Conservation (phyloP, 495 filamentous ascomycete genomes). For the Aspergillus ellipticus region DNA sequence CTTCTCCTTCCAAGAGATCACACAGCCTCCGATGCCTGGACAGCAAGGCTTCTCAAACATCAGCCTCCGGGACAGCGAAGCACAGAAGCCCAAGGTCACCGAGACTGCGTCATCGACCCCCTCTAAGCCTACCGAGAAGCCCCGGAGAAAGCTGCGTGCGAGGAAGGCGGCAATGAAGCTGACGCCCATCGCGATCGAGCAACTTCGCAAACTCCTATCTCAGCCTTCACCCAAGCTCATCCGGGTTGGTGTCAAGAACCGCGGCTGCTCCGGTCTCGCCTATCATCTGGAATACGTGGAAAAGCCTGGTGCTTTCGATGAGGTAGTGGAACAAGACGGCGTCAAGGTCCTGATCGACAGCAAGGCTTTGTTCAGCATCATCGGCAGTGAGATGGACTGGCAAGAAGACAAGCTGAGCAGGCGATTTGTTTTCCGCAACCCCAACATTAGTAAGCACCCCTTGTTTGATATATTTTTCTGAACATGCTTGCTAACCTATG, state of each 20-base stretch:
- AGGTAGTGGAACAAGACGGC: constrained; percentile 90
- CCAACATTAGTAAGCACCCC: constrained; percentile 85
- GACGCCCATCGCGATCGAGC: constrained; percentile 69
- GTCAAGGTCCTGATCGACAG: constrained; percentile 95
- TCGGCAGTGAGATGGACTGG: constrained; percentile 99
- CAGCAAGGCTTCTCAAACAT: constrained; percentile 22
- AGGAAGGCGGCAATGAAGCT: constrained; percentile 90
- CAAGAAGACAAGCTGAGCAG: constrained; percentile 88
- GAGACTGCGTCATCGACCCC: constrained; percentile 31
- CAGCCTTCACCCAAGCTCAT: constrained; percentile 88
- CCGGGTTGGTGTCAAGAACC: constrained; percentile 88
- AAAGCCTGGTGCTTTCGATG: constrained; percentile 80
- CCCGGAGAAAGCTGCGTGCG: constrained; percentile 66
- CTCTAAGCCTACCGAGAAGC: constrained; percentile 39
- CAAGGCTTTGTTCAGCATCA: constrained; percentile 95
- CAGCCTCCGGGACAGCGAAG: constrained; percentile 58
- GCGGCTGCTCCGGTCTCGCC: constrained; percentile 93
- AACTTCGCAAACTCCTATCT: constrained; percentile 68
- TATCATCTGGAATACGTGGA: constrained; percentile 96
- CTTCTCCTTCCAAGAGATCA: constrained; percentile 25
- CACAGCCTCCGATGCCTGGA: constrained; percentile 18
- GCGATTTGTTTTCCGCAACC: constrained; percentile 91
- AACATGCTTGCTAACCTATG: constrained; percentile 32
- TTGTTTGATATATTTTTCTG: neutral
- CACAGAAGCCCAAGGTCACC: constrained; percentile 54